A percentile compares a stretch with the other conserved stretches of the same genome.
Evolutionary conservation across 2,329 filamentous ascomycete genomes (phyloP).

Genomic region (Nothomitra cinnamomea): DNA sequence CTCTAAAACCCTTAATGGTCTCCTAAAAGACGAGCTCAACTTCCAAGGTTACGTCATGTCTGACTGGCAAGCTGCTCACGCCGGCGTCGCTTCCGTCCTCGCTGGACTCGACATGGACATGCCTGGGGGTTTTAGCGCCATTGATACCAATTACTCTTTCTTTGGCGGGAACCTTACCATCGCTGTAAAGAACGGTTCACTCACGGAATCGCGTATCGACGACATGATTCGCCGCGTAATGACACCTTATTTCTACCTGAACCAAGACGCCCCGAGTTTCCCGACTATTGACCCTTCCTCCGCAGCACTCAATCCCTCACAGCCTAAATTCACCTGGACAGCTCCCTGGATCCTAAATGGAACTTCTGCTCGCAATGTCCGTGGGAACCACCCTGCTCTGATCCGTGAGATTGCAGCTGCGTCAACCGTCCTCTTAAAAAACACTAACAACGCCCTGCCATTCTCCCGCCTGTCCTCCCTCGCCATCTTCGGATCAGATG

Average conservation of each 20-base stretch:
- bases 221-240: conserved; percentile 31
- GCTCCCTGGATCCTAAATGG: neutral
- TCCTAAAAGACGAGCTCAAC: conserved; percentile 33
- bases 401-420: conserved; percentile 37
- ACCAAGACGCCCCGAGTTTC: conserved; percentile 18
- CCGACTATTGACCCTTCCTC: neutral
- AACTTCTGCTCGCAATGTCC: conserved; percentile 28
- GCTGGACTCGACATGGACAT: conserved; percentile 31
- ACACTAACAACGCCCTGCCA: conserved; percentile 12
- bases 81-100: conserved; percentile 25
- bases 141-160: conserved; percentile 8
- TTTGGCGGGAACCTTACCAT: conserved; percentile 23
- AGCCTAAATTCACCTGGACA: neutral
- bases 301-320: neutral
- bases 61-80: conserved; percentile 29
- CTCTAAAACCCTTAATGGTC: conserved; percentile 29
- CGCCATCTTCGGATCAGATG: conserved; percentile 27
- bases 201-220: conserved; percentile 24
- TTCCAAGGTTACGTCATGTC: conserved; percentile 31
- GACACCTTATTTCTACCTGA: conserved; percentile 27
- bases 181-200: conserved; percentile 23
- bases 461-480: conserved; percentile 31
- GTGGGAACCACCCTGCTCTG: conserved; percentile 21
- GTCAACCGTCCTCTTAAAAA: neutral
- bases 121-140: conserved; percentile 18